Percentiles rank a stretch among this genome's conserved stretches.
Conservation (phyloP, 192 early-diverging fungal genomes). For the Umbelopsis isabellina region DNA sequence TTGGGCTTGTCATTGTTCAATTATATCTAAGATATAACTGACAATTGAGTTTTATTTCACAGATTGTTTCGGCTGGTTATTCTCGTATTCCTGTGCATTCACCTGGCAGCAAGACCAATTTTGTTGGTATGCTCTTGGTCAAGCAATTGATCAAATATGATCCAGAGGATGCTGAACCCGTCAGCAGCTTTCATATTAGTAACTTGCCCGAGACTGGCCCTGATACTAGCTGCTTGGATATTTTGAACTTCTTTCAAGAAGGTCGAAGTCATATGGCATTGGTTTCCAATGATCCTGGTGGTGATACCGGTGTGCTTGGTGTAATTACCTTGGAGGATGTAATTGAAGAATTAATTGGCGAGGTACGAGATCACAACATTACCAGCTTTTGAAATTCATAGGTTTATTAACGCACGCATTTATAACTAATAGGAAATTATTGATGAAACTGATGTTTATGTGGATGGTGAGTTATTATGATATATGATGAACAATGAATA, state of each 20-base stretch:
- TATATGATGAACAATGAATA: too few relatives aligned
- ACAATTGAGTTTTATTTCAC: neutral
- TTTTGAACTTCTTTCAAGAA: conserved; percentile 84
- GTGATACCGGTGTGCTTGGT: conserved; percentile 62
- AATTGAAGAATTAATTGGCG: conserved; percentile 83
- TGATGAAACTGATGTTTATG: conserved; percentile 72
- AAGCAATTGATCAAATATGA: conserved; percentile 77
- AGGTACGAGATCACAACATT: conserved; percentile 26
- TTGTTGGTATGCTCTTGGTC: conserved; percentile 80
- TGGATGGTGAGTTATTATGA: conserved; percentile 16
- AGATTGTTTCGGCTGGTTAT: conserved; percentile 72
- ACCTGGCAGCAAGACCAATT: conserved; percentile 56
- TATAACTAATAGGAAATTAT: conserved; percentile 57
- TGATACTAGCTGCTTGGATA: conserved; percentile 68
- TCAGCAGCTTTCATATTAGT: conserved; percentile 60
- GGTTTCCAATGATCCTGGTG: conserved; percentile 53
- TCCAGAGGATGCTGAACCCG: conserved; percentile 66
- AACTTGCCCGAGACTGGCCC: conserved; percentile 57
- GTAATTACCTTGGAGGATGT: conserved; percentile 83
- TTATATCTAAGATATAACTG: too few relatives aligned
- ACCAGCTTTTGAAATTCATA: neutral
- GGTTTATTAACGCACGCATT: neutral
- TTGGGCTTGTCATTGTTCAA: neutral
- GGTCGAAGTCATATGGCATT: conserved; percentile 83
- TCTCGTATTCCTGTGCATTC: conserved; percentile 77